Percentiles rank a stretch among this genome's conserved stretches.
phyloP scores from a whole-genome alignment of 371 early-diverging fungal genomes.

The Funneliformis caledonium region DNA sequence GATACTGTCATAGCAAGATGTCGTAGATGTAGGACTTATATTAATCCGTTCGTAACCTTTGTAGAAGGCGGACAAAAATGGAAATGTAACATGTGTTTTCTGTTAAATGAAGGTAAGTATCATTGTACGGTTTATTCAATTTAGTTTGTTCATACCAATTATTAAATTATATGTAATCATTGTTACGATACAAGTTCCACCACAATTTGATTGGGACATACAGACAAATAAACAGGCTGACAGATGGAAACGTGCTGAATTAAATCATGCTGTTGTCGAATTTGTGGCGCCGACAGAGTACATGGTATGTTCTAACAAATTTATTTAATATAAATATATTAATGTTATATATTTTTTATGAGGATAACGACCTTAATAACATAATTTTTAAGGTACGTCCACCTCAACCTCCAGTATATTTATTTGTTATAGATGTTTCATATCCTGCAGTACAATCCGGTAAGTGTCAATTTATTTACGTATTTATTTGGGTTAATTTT shows the following conservation, averaged over 20 bases:
- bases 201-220: slow-evolving; percentile 89
- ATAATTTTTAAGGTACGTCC: slow-evolving; percentile 65
- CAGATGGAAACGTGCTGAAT: slow-evolving; percentile 85
- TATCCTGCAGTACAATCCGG: slow-evolving; percentile 84
- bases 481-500: neutral
- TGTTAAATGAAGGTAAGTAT: slow-evolving; percentile 82
- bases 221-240: slow-evolving; percentile 80
- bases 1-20: slow-evolving; percentile 91
- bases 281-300: slow-evolving; percentile 95
- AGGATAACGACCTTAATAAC: neutral
- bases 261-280: slow-evolving; percentile 90
- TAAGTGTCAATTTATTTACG: slow-evolving; percentile 23
- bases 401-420: slow-evolving; percentile 91
- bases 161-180: neutral
- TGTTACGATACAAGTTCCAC: slow-evolving; percentile 60
- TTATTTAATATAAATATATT: neutral
- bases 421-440: slow-evolving; percentile 94
- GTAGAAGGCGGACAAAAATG: slow-evolving; percentile 92
- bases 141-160: neutral
- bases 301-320: slow-evolving; percentile 61
- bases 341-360: neutral
- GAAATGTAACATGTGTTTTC: slow-evolving; percentile 95
- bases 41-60: slow-evolving; percentile 94
- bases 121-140: neutral
- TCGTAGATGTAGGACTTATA: slow-evolving; percentile 93